phyloP scores from a whole-genome alignment of 495 filamentous ascomycete genomes.

The Tuber borchii region DNA sequence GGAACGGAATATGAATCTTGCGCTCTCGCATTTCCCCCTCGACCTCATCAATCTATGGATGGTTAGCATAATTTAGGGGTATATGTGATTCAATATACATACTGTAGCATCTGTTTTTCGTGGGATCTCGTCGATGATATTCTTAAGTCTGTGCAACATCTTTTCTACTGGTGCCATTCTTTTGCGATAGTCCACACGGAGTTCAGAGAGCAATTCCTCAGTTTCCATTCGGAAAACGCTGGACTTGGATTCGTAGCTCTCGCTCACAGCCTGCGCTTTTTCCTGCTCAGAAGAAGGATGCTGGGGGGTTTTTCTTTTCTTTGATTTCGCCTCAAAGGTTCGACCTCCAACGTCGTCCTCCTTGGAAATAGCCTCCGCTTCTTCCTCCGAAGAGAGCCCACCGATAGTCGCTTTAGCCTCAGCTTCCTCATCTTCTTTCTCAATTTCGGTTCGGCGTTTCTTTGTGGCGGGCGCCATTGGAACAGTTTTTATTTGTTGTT shows the following conservation, averaged over 20 bases:
- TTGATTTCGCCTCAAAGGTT: slow-evolving; percentile 11
- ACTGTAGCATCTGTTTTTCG: slow-evolving; percentile 53
- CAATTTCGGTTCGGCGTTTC: slow-evolving; percentile 22
- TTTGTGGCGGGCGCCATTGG: slow-evolving; percentile 52
- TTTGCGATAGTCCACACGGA: slow-evolving; percentile 62
- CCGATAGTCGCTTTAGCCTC: background rate
- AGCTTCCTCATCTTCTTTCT: background rate
- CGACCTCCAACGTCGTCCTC: slow-evolving; percentile 5
- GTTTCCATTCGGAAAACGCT: slow-evolving; percentile 81
- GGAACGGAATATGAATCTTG: slow-evolving; percentile 70
- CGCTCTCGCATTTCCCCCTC: slow-evolving; percentile 60
- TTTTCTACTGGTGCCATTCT: slow-evolving; percentile 59
- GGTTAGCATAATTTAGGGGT: slow-evolving; percentile 4
- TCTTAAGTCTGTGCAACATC: slow-evolving; percentile 64
- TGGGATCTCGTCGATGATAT: slow-evolving; percentile 64
- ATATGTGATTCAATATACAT: slow-evolving; percentile 22
- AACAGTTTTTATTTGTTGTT: slow-evolving; percentile 39
- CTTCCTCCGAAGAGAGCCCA: slow-evolving; percentile 2
- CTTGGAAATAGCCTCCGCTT: slow-evolving; percentile 7
- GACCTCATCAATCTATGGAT: slow-evolving; percentile 56
- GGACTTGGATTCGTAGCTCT: slow-evolving; percentile 52
- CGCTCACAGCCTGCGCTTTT: slow-evolving; percentile 31
- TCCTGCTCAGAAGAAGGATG: slow-evolving; percentile 24
- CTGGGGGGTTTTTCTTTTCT: slow-evolving; percentile 12
- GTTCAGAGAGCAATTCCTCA: slow-evolving; percentile 68